Percentiles rank a stretch among this genome's conserved stretches.
Evolutionary conservation across 2,329 filamentous ascomycete genomes (phyloP).

Genomic region (Colletotrichum noveboracense): DNA sequence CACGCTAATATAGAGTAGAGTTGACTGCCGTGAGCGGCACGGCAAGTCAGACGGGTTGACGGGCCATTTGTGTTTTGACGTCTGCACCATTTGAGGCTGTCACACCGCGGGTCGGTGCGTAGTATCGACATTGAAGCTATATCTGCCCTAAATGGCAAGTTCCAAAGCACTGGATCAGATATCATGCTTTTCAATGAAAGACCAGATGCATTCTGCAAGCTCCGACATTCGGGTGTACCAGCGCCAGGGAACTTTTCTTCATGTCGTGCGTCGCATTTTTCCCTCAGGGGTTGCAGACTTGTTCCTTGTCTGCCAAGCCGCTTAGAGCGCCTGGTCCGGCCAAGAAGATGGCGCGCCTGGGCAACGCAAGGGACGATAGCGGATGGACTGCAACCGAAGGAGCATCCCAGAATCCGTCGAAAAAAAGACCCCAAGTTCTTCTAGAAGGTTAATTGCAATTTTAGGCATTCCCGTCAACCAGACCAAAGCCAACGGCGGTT

Average conservation of each 20-base stretch:
- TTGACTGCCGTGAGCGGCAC: constrained; percentile 8
- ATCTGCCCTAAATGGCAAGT: neutral
- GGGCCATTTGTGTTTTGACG: neutral
- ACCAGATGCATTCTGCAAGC: neutral
- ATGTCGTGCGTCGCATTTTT: constrained; percentile 5
- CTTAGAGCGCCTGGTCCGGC: neutral
- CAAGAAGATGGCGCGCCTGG: constrained; percentile 1
- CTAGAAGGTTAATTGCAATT: neutral
- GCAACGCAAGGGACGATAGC: neutral
- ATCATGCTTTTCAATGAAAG: neutral
- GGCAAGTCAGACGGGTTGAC: neutral
- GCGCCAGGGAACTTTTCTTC: neutral
- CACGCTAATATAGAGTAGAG: neutral
- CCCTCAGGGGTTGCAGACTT: neutral
- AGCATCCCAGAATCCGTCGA: neutral
- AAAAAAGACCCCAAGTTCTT: neutral
- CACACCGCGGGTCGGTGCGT: neutral
- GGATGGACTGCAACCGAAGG: neutral
- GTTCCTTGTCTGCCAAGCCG: constrained; percentile 9
- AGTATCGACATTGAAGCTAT: neutral
- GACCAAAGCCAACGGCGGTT: neutral
- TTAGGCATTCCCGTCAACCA: neutral
- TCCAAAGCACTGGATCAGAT: neutral
- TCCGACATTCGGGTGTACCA: neutral
- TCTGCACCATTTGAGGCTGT: neutral